A percentile compares a stretch with the other conserved stretches of the same genome.
Evolutionary conservation across 345 rosid species (phyloP).

Genomic region (Aquilaria malaccensis): DNA sequence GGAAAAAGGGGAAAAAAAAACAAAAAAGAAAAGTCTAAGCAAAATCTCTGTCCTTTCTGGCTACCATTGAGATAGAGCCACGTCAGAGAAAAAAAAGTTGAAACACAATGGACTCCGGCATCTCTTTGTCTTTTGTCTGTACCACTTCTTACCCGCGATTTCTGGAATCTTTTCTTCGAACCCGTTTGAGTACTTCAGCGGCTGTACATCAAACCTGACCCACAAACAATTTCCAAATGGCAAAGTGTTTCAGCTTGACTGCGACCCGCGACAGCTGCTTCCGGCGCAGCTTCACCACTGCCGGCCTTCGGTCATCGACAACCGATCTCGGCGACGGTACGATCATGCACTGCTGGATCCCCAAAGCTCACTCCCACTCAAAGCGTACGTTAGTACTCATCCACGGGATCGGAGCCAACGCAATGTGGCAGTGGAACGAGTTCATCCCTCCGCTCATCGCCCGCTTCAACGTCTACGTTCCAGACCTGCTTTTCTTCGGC

Average conservation of each 20-base stretch:
- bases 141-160: too few species aligned
- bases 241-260: slow-evolving; percentile 58
- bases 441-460: slow-evolving; percentile 45
- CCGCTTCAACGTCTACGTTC: slow-evolving; percentile 77
- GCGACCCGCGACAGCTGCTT: slow-evolving; percentile 51
- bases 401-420: slow-evolving; percentile 94
- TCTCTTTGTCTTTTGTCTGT: too few species aligned
- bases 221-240: slow-evolving; percentile 20
- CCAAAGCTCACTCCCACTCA: slow-evolving; percentile 29
- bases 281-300: slow-evolving; percentile 52
- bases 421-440: slow-evolving; percentile 88
- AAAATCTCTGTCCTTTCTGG: too few species aligned
- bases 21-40: too few species aligned
- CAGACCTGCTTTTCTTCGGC: slow-evolving; percentile 88
- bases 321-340: slow-evolving; percentile 85
- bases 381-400: slow-evolving; percentile 59
- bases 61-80: too few species aligned
- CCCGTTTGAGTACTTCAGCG: too few species aligned
- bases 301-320: slow-evolving; percentile 67
- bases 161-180: too few species aligned
- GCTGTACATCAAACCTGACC: too few species aligned
- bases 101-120: too few species aligned
- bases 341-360: slow-evolving; percentile 79
- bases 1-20: too few species aligned
- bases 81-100: too few species aligned